These are phyloP conservation scores for Sporothrix protearum DNA, from an alignment of 2,329 filamentous ascomycete genomes.

Conservation along the genomic window DNA sequence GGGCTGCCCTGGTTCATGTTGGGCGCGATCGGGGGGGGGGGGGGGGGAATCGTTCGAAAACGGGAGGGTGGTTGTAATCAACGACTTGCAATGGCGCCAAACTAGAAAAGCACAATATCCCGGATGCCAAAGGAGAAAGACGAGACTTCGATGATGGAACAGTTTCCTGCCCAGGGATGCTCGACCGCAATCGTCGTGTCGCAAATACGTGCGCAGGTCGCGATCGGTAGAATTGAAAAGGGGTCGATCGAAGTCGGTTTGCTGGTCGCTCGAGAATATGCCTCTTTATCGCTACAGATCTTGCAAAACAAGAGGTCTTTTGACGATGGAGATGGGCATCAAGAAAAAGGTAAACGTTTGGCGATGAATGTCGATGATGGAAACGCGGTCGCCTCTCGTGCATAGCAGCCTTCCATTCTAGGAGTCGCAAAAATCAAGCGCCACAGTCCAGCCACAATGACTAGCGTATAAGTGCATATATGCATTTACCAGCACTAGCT, in stretches of 20 bases:
- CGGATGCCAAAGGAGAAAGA: background rate
- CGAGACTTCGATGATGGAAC: background rate
- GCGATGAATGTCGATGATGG: slow-evolving; percentile 6
- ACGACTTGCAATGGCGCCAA: too few relatives aligned
- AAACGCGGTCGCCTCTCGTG: slow-evolving; percentile 15
- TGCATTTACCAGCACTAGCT: background rate
- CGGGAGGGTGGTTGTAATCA: too few relatives aligned
- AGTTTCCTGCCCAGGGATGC: background rate
- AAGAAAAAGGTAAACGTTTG: background rate
- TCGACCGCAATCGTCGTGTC: background rate
- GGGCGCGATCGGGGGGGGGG: background rate
- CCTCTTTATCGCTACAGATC: background rate
- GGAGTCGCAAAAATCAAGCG: background rate
- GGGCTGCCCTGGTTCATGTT: slow-evolving; percentile 24
- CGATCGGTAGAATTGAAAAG: background rate
- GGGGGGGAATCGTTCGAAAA: background rate
- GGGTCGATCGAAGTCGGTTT: background rate
- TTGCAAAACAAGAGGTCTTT: background rate
- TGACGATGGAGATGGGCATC: background rate
- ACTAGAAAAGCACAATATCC: background rate
- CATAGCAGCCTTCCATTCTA: background rate
- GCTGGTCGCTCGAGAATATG: background rate
- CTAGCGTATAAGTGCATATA: background rate
- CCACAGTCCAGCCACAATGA: slow-evolving; percentile 11
- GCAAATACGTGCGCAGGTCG: background rate